Evolutionary conservation across 2,329 filamentous ascomycete genomes (phyloP).

Genomic region (Pseudogymnoascus verrucosus): DNA sequence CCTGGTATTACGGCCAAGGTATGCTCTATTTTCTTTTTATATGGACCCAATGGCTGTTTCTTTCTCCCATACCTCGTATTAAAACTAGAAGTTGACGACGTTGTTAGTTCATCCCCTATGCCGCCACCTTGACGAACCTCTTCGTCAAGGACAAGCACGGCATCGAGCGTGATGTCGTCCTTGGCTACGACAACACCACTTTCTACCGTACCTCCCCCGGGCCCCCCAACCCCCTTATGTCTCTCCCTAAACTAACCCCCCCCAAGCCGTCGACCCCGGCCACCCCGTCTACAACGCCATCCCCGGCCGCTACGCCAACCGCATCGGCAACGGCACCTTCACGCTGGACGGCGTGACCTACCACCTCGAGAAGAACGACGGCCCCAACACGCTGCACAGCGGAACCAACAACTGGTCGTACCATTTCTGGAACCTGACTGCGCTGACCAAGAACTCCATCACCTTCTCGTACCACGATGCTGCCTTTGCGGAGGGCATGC

Average conservation of each 20-base stretch:
- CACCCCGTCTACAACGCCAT: constrained; percentile 56
- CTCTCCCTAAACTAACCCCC: not conserved
- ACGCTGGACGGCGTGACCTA: constrained; percentile 46
- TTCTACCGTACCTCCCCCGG: constrained; percentile 37
- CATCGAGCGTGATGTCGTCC: constrained; percentile 52
- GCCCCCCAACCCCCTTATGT: not conserved
- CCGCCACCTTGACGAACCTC: constrained; percentile 53
- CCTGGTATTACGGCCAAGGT: constrained; percentile 10
- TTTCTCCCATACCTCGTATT: no score
- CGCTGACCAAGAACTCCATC: constrained; percentile 47
- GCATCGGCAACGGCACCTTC: constrained; percentile 50
- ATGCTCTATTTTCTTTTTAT: not conserved
- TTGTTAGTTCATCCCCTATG: constrained; percentile 44
- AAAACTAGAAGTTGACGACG: constrained; percentile 8
- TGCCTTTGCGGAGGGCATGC: constrained; percentile 50
- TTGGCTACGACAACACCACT: constrained; percentile 53
- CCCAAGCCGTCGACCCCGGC: constrained; percentile 33
- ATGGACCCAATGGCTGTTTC: not conserved
- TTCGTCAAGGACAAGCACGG: constrained; percentile 56
- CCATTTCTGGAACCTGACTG: constrained; percentile 53
- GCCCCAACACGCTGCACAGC: constrained; percentile 48
- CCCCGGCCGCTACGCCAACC: constrained; percentile 54
- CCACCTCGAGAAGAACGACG: constrained; percentile 46
- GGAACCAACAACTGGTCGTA: constrained; percentile 55
- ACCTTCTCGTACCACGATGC: constrained; percentile 58